Base-by-base conservation (phyloP, 1,284 basidiomycete genomes). In the Anthracocystis panici-leucophaei region DNA sequence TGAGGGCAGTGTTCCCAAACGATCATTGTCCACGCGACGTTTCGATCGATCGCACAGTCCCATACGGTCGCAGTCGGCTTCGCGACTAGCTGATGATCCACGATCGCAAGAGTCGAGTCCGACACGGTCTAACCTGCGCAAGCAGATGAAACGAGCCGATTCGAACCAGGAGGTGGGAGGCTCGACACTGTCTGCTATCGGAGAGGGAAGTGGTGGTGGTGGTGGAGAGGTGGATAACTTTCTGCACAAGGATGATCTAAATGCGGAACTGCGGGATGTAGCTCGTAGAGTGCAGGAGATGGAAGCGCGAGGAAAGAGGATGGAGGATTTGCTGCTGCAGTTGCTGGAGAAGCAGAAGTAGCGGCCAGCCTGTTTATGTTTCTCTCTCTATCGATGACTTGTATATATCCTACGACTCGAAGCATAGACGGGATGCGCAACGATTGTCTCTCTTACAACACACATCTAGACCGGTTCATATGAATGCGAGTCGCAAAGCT, bases 221-320 rank as follows among this genome's bases (percentile, higher is more conserved):
- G 45, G 27, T 7, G 27, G 27, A 3, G 27, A 53, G 20, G 31
- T 55, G 9, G 51, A 49, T 40, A 42, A 20, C 9, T 38, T 29
- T 16, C 40, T 41, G 14, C 31, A 56, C 18, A 44, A 58, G n/a
- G 59, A 65, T 16, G 40, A 52, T 21, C 11, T 65, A 25, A 54
- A 59, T 20, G 56, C 51, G 2, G 74, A 78, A 41, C n/a, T 75
- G 31, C 44, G 67, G 21, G 51, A 50, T 14, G 41, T 72, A 3
- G 62, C 75, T 1, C 51, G 41, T 5, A 70, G 69, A 40, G 63
- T 75, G 23, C 64, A 61, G 38, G 65, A 72, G 49, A 71, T 73
- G 63, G 72, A 78, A 25, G 67, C 70, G 16, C 48, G 76, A 3
- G 69, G 60, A 14, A 69, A 69, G 35, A 38, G 69, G n/a, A 78